These are phyloP conservation scores for Fraxinus xanthoxyloides DNA, from an alignment of 305 asterid genomes.

Conservation along the genomic window DNA sequence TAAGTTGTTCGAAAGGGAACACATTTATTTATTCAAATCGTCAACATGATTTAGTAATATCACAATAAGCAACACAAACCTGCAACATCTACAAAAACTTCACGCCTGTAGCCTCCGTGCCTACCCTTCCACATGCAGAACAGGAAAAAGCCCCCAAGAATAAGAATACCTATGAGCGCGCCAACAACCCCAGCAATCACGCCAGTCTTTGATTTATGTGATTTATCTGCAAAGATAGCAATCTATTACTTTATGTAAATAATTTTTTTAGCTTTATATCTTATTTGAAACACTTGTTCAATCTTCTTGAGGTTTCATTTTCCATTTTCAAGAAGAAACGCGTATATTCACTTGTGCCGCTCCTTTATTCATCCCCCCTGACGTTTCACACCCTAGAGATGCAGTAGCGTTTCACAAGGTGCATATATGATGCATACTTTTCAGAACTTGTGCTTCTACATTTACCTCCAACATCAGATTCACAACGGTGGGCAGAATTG, in stretches of 20 bases:
- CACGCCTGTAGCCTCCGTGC: slow-evolving; percentile 56
- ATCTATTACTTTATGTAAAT: background rate
- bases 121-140: slow-evolving; percentile 52
- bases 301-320: background rate
- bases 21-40: background rate
- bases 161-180: slow-evolving; percentile 49
- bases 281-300: background rate
- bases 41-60: background rate
- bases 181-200: slow-evolving; percentile 51
- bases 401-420: background rate
- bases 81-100: slow-evolving; percentile 83
- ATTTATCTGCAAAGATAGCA: slow-evolving; percentile 44
- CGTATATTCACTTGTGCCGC: background rate
- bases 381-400: background rate
- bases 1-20: background rate
- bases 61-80: slow-evolving; percentile 43
- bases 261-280: background rate
- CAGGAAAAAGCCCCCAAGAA: slow-evolving; percentile 54
- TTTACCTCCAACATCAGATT: slow-evolving; percentile 58
- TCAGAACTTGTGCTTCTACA: background rate
- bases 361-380: background rate
- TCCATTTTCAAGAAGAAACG: background rate
- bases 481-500: slow-evolving; percentile 47
- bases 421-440: background rate
- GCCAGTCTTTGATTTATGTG: slow-evolving; percentile 56